Evolutionary conservation across 75 land plant genomes (phyloP).

Genomic region (Larix kaempferi): DNA sequence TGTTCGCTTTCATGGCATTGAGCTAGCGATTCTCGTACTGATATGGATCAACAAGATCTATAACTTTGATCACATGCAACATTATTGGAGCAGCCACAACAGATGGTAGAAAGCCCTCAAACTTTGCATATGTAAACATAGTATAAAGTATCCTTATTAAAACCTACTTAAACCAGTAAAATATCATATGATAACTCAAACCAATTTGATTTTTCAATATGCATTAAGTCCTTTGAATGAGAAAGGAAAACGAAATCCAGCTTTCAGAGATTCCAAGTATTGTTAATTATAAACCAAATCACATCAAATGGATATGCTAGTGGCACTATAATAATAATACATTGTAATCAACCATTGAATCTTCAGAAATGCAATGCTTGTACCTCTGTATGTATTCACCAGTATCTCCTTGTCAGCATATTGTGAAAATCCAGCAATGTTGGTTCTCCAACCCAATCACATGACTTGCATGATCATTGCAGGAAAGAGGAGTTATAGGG

Average conservation of each 20-base stretch:
- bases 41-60: constrained; percentile 12
- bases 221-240: no score
- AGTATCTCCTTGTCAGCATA: constrained; percentile 22
- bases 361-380: background rate
- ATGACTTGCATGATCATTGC: no score
- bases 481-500: no score
- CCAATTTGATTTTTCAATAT: no score
- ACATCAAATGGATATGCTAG: no score
- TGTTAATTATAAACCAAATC: no score
- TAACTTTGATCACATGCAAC: constrained; percentile 22
- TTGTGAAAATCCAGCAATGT: constrained; percentile 19
- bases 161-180: background rate
- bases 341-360: no score
- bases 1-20: constrained; percentile 21
- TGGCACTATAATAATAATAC: no score
- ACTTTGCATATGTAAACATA: constrained; percentile 20
- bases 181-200: background rate
- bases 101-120: constrained; percentile 32
- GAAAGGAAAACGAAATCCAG: no score
- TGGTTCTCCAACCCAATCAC: constrained; percentile 7
- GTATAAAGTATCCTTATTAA: background rate
- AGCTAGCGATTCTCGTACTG: constrained; percentile 33
- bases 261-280: no score
- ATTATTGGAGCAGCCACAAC: constrained; percentile 45
- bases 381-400: constrained; percentile 21